phyloP scores from a whole-genome alignment of 1,284 basidiomycete species.

The Ceratobasidium papillatum region DNA sequence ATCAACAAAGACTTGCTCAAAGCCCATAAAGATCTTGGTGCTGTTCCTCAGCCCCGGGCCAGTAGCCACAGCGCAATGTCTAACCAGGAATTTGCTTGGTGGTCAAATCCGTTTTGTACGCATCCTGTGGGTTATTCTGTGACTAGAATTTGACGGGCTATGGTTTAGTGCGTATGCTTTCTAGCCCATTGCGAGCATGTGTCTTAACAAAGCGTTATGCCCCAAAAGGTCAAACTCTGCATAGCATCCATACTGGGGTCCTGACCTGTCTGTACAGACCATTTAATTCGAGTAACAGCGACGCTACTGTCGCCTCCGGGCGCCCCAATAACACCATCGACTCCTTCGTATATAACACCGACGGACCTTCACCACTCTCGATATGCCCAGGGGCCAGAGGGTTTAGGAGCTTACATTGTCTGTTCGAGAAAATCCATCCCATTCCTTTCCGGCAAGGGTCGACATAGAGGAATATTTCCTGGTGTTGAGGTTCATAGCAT shows the following conservation, averaged over 20 bases:
- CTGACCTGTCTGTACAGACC: slow-evolving; percentile 14
- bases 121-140: neutral
- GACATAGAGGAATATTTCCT: slow-evolving; percentile 25
- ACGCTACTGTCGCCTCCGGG: slow-evolving; percentile 1
- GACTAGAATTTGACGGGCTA: neutral
- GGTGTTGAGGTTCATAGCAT: slow-evolving; percentile 12
- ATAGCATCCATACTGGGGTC: neutral
- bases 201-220: slow-evolving; percentile 28
- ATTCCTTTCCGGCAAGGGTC: slow-evolving; percentile 22
- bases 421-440: slow-evolving; percentile 31
- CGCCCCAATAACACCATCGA: slow-evolving; percentile 15
- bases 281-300: slow-evolving; percentile 31
- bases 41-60: neutral
- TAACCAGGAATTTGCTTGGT: slow-evolving; percentile 29
- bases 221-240: slow-evolving; percentile 12
- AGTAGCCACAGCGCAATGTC: slow-evolving; percentile 8
- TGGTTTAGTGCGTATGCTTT: slow-evolving; percentile 34
- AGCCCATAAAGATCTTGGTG: neutral
- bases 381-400: slow-evolving; percentile 16
- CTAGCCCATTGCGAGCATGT: slow-evolving; percentile 12
- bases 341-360: slow-evolving; percentile 24
- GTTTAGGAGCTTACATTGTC: slow-evolving; percentile 9
- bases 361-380: slow-evolving; percentile 33
- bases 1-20: slow-evolving; percentile 31
- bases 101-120: slow-evolving; percentile 34